phyloP scores from a whole-genome alignment of 306 rosid genomes.

The Cercis canadensis region DNA sequence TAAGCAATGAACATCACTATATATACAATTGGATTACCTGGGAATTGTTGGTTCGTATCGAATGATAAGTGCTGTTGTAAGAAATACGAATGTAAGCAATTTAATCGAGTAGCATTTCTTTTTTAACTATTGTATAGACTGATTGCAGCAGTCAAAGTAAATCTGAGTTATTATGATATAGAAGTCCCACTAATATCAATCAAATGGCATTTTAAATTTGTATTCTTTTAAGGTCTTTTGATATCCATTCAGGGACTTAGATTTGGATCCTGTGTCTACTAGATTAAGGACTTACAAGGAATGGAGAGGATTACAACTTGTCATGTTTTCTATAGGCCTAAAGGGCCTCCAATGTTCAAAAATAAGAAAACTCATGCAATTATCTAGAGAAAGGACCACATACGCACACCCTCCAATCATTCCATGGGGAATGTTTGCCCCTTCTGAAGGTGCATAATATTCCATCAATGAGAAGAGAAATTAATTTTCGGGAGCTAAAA shows the following conservation, averaged over 20 bases:
- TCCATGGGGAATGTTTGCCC: not conserved
- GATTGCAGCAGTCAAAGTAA: not conserved
- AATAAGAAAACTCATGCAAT: too few relatives aligned
- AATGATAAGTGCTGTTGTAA: not conserved
- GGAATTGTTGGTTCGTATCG: not conserved
- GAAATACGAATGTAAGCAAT: not conserved
- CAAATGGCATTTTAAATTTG: not conserved
- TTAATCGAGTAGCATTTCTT: not conserved
- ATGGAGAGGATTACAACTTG: not conserved
- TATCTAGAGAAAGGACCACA: not conserved
- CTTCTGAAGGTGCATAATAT: not conserved
- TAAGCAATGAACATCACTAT: constrained; percentile 1
- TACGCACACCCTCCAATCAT: too few relatives aligned
- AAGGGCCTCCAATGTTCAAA: not conserved
- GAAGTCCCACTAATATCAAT: not conserved
- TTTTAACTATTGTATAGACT: not conserved
- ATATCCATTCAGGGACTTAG: not conserved
- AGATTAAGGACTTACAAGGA: not conserved
- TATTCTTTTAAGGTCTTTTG: not conserved
- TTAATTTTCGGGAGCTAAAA: not conserved
- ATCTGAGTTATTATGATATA: not conserved
- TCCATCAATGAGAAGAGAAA: not conserved
- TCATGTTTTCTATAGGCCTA: not conserved
- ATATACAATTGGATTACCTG: not conserved
- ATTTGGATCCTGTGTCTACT: not conserved